Base-by-base conservation (phyloP, 1,284 basidiomycete species). In the Meripilus lineatus region DNA sequence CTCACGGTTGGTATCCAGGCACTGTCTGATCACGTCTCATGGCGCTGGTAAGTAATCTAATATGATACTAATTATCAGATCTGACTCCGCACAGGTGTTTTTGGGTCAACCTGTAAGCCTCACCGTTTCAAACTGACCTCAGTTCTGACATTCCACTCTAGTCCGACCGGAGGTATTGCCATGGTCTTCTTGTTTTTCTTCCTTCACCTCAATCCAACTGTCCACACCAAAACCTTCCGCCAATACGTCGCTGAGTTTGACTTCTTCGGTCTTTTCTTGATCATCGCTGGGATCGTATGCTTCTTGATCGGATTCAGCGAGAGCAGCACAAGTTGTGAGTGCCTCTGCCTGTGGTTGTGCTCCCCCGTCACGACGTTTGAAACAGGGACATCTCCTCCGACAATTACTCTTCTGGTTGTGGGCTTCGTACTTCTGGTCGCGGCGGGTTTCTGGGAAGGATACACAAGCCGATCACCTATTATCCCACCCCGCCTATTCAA, bases 271-370 rank as follows among this genome's bases (percentile, higher is more conserved):
- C 70, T 89, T 2, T 47, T 73, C 32, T 69, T 90, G 24, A 70
- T 94, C 41, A 76, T 93, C 40, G 63, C 62, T 1, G 84, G 84
- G 0, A 75, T 88, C n/a, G 70, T 89, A 2, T 80, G 83, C 42
- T 58, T 94, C 8, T 72, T 94, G 14, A 65, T 93, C 7, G 91
- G 91, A 0, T 90, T 94, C 59, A 83, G 81, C 60, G 74, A 74
- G 43, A 76, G 83, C 50, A 77, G 86, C 58, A 74, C 67, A 0
- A 67, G 65, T 45, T 86, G 82, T 82, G 50, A 53, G 75, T 59
- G 18, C 44, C 14, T 3, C 10, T 15, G 11, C 15, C 21, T 28
- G 14, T 43, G 24, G 14, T 14, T 43, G 15, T 37, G n/a, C 10
- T 21, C n/a, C 10, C 8, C 24, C 7, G 40, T 25, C 42, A 30